Base-by-base conservation (phyloP, 1,284 basidiomycete species). In the Puccinia hordei region DNA sequence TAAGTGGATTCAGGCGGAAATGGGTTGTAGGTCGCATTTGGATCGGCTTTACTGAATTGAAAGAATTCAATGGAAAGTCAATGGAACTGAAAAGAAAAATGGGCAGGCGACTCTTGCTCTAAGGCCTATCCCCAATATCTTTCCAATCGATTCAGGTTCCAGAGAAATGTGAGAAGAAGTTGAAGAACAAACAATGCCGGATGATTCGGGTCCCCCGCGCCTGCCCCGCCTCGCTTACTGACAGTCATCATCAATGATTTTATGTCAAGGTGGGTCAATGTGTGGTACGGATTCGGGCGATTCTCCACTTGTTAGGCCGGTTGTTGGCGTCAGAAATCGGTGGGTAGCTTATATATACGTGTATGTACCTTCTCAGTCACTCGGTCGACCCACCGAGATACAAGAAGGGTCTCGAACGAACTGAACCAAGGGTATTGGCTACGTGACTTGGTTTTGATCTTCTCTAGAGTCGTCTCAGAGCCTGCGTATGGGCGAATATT, bases 201-300 rank as follows among this genome's bases (percentile, higher is more conserved):
- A 46, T 68, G 22, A 24, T 68, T 68, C 65, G 65, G 41, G 65
- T 68, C 38, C 65, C 65, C 65, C 41, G 65, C 65, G 5, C 41
- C 65, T n/a, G 65, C 65, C n/a, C 65, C 65, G n/a, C 65, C 65
- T 41, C 65, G 35, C 24, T 68, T 68, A 22, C n/a, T 68, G 38
- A 44, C 41, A 68, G n/a, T 68, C 17, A 38, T 38, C 17, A 46
- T n/a, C 61, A 41, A 30, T 24, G 53, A 1, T n/a, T 5, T n/a
- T 55, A 4, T 55, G n/a, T 55, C 10, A 19, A 49, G 53, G n/a
- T n/a, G n/a, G 53, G 22, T 12, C 38, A 27, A 55, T 2, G 19
- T 55, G n/a, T 8, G 53, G 38, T 41, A 41, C 38, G 38, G 4
- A 24, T 55, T 55, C 53, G 53, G 24, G 53, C 53, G 22, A 55